Evolutionary conservation across 1,284 basidiomycete species (phyloP), one percentile per base, ranked within the genome.

Genomic region (Naganishia sp.): DNA sequence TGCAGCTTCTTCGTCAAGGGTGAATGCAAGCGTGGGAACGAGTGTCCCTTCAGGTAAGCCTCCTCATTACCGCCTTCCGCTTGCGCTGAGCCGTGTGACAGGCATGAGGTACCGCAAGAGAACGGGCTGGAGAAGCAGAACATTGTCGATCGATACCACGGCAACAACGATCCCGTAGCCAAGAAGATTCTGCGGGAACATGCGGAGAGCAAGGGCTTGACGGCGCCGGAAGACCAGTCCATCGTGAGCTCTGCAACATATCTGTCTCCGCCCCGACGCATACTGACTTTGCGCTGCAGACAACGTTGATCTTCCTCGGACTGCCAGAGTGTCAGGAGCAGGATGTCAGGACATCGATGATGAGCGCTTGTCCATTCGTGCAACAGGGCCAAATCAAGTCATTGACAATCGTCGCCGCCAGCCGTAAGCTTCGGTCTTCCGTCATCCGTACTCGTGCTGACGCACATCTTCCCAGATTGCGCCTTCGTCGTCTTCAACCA

Each of bases 1-100:
- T 99, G 96, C 78, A 93, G 92, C 1, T 98, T 99, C 83, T 99
- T 89, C 75, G 89, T 86, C 49, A 98, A 98, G 80, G 96, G 96
- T 0, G 90, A 93, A 67, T 99, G 96, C 77, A 92, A 85, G 48
- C 86, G 96, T 46, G 96, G 96, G 6, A 82, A 83, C 28, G 92
- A 92, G 67, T 99, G 96, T 78, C 96, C 96, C 0, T 99, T 92
- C 81, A 84, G 89, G 84, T 86, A 67, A 63, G 84, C 5, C 28
- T 44, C 39, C 15, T 45, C 3, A 11, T 2, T 39, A 45, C 39
- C 7, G 25, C 57, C 18, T 23, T 6, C 18, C 1, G 15, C 36
- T 42, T 10, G 25, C 33, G 39, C 55, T 39, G 42, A 44, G 39
- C 1, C 18, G 36, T 36, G 23, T 16, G 13, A 0, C 55, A 88